phyloP scores from a whole-genome alignment of 495 filamentous ascomycete genomes.

The Chaetomidium leptoderma region DNA sequence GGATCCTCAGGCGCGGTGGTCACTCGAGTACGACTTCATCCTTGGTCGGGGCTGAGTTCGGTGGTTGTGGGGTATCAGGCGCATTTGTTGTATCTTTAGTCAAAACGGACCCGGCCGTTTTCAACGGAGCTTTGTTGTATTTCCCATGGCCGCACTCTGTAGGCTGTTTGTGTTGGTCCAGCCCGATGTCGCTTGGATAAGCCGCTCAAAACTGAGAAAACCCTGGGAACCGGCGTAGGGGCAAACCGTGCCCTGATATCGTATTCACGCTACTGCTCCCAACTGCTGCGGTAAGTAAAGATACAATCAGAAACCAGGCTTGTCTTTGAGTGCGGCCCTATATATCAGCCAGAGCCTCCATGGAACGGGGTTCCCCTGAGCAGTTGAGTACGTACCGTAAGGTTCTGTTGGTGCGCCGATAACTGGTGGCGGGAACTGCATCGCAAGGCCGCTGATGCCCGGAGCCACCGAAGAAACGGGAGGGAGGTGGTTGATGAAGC shows the following conservation, averaged over 20 bases:
- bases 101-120: not conserved
- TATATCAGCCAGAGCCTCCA: constrained; percentile 3
- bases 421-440: constrained; percentile 25
- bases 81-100: not conserved
- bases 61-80: not conserved
- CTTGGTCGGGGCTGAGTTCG: constrained; percentile 24
- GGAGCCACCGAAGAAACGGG: constrained; percentile 19
- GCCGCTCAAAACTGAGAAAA: not conserved
- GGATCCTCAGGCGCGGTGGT: constrained; percentile 57
- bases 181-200: not conserved
- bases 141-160: not conserved
- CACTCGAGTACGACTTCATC: constrained; percentile 54
- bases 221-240: not conserved
- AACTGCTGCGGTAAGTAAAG: too few species aligned
- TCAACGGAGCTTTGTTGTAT: not conserved
- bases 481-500: constrained; percentile 35
- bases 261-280: not conserved
- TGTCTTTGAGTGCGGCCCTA: not conserved
- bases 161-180: not conserved
- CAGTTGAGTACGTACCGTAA: constrained; percentile 18
- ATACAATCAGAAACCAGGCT: constrained; percentile 4
- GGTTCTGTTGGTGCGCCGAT: constrained; percentile 20
- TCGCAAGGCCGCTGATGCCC: constrained; percentile 4
- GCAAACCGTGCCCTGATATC: not conserved
- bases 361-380: constrained; percentile 11